Conservation (phyloP, 139 green algal species). For the Picochlorum sp. region DNA sequence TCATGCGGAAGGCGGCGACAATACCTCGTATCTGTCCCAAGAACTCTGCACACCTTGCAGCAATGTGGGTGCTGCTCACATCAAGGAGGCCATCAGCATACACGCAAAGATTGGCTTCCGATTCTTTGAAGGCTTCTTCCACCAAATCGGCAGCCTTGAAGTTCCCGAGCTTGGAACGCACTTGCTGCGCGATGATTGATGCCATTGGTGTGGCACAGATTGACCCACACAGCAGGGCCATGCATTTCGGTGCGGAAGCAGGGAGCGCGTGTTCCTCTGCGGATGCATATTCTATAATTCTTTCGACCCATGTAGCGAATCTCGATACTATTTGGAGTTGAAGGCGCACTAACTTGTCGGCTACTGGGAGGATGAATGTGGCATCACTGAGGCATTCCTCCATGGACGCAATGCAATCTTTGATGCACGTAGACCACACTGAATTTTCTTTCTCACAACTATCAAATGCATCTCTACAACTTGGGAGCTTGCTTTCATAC, state of each 20-base stretch:
- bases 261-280: too few relatives aligned
- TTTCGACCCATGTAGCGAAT: slow-evolving; percentile 56
- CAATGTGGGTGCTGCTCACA: slow-evolving; percentile 15
- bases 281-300: not conserved
- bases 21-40: slow-evolving; percentile 81
- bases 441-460: not conserved
- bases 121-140: slow-evolving; percentile 1
- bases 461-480: slow-evolving; percentile 3
- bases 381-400: slow-evolving; percentile 20
- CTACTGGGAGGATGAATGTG: slow-evolving; percentile 61
- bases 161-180: not conserved
- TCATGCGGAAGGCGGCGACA: slow-evolving; percentile 89
- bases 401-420: slow-evolving; percentile 14
- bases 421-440: too few relatives aligned
- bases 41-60: slow-evolving; percentile 19
- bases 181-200: not conserved
- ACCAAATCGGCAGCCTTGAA: not conserved
- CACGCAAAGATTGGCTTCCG: slow-evolving; percentile 4
- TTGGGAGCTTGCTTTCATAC: slow-evolving; percentile 36
- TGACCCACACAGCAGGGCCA: too few relatives aligned
- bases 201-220: too few relatives aligned
- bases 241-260: too few relatives aligned
- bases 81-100: slow-evolving; percentile 12
- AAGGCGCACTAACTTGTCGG: slow-evolving; percentile 74
- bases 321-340: slow-evolving; percentile 68